Evolutionary conservation across 352 stramenopile species (phyloP), one percentile per base, ranked within the genome.

Genomic region (Halophytophthora batemanensis): DNA sequence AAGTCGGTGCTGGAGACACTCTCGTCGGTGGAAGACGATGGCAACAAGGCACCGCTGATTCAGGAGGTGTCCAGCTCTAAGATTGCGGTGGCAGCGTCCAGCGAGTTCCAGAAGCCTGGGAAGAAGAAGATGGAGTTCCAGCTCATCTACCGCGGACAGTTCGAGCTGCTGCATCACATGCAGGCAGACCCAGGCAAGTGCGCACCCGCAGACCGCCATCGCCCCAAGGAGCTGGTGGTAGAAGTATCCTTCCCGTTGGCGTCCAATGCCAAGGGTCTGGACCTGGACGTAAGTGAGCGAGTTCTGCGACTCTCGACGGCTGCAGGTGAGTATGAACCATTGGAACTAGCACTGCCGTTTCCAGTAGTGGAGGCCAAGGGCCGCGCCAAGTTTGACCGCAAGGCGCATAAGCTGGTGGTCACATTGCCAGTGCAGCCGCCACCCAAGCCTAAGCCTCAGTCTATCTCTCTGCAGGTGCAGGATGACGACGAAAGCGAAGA

Each of bases 331-430:
- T 92, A 90, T 45, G 70, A 71, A 5, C 53, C 73, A 6, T 43
- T 96, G 14, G 56, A 72, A 13, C 14, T 96, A 15, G 34, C 59
- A 4, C 55, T 96, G 17, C 83, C 87, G 15, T 96, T 85, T 56
- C 66, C 74, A 0, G 84, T 96, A 3, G 38, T 91, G 7, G 80
- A 96, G 53, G 57, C 71, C 10, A 92, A 91, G 17, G 86, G 84
- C 0, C 69, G 52, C 45, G 87, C 88, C 23, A 87, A 76, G 34
- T 96, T 93, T 57, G 84, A 96, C 45, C 94, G 94, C 49, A 85
- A 82, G 31, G 68, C 53, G 3, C 69, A 74, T 13, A 77, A 84
- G 22, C 52, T 96, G 1, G 53, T 89, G 3, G 77, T 96, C 12
- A 93, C 84, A 25, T 57, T 96, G 36, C 85, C 85, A 0, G 82